Base-by-base conservation (phyloP, 2,329 filamentous ascomycete genomes). In the Xylaria sp. region DNA sequence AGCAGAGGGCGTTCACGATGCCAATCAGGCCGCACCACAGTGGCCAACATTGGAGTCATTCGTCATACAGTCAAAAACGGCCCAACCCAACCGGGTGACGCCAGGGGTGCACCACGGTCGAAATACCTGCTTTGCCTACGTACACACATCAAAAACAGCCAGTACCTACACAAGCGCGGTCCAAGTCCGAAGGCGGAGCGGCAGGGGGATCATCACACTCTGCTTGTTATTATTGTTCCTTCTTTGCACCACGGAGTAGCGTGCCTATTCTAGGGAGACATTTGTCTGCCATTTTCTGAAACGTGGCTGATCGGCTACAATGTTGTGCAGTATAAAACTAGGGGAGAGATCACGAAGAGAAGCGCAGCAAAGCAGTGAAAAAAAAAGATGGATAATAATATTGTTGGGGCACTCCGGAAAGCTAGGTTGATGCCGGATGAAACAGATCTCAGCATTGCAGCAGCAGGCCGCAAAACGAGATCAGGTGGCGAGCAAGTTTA, bases 11-110 rank as follows among this genome's bases (percentile, higher is more conserved):
- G 53, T 47, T 63, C 65, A 67, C 65, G 65, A 67, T 67, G 63
- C 65, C 63, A 65, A 67, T 67, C 65, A 67, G 55, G 60, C 55
- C 65, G 56, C 56, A 63, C 60, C 60, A 58, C 59, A 55, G 59
- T 47, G 23, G 56, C 61, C 51, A 53, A 21, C 47, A 51, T 64
- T 64, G 50, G 54, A 46, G 38, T 53, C 64, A 47, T 50, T n/a
- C 50, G 53, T 60, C 59, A 57, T 54, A 60, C 62, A 62, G 51
- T 49, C 25, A 47, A 40, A 60, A 55, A 19, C 31, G 38, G n/a
- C n/a, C n/a, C n/a, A n/a, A n/a, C 59, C 57, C 57, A 65, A 42
- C 57, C 21, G 38, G 49, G 28, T 25, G 42, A 60, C 43, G 42
- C 63, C n/a, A 61, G 53, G 52, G 49, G 57, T 64, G 35, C 49